phyloP scores from a whole-genome alignment of 352 stramenopile species.

The Thalassiosira exigua region DNA sequence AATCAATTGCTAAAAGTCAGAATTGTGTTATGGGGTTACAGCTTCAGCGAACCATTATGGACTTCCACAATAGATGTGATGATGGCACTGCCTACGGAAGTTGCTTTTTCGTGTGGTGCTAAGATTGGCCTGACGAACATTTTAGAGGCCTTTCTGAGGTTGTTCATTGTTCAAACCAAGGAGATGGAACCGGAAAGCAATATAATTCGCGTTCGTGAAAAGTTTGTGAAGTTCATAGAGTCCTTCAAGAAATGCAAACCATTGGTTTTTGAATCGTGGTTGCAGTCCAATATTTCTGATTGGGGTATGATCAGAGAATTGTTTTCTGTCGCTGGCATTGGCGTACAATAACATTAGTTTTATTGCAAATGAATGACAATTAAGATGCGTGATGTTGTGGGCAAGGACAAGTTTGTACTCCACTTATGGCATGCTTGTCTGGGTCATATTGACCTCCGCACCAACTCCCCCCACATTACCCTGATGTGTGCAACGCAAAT shows the following conservation, averaged over 20 bases:
- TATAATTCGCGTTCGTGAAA: slow-evolving; percentile 41
- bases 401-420: too few species aligned
- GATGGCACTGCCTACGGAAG: slow-evolving; percentile 45
- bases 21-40: slow-evolving; percentile 76
- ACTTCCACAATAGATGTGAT: slow-evolving; percentile 68
- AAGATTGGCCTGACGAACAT: slow-evolving; percentile 63
- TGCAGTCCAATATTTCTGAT: slow-evolving; percentile 21
- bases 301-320: slow-evolving; percentile 19
- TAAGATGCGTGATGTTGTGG: too few species aligned
- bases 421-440: too few species aligned
- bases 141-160: slow-evolving; percentile 62
- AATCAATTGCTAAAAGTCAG: slow-evolving; percentile 52
- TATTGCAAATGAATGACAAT: too few species aligned
- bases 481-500: too few species aligned
- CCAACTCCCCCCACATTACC: too few species aligned
- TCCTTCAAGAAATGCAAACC: slow-evolving; percentile 57
- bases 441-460: too few species aligned
- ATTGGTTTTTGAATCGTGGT: slow-evolving; percentile 57
- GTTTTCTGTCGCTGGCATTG: slow-evolving; percentile 16
- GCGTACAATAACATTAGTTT: too few species aligned
- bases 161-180: slow-evolving; percentile 66
- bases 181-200: slow-evolving; percentile 55
- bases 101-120: slow-evolving; percentile 65
- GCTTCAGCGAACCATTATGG: slow-evolving; percentile 75
- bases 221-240: slow-evolving; percentile 51